These are phyloP conservation scores for Penicillium sp. DNA, from an alignment of 2,329 filamentous ascomycete species.

Conservation along the genomic window DNA sequence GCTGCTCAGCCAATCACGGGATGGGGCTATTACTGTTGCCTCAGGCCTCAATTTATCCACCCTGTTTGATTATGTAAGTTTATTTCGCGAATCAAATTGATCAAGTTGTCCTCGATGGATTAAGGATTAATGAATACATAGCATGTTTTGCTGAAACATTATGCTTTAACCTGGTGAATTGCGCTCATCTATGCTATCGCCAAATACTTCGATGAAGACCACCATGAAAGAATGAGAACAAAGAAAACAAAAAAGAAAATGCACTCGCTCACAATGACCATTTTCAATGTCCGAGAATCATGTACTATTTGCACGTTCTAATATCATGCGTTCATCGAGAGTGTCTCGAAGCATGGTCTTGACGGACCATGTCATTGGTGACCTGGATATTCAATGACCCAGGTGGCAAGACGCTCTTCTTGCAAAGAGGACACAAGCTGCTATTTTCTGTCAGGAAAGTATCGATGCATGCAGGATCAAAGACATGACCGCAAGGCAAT, in stretches of 20 bases:
- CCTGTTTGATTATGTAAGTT: not conserved
- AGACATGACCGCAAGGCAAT: conserved; percentile 85
- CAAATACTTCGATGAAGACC: too few relatives aligned
- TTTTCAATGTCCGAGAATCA: too few relatives aligned
- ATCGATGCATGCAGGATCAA: conserved; percentile 87
- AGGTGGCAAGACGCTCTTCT: conserved; percentile 68
- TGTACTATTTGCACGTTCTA: too few relatives aligned
- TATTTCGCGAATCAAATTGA: too few relatives aligned
- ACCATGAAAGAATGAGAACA: too few relatives aligned
- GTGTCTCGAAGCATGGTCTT: conserved; percentile 62
- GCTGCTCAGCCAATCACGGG: conserved; percentile 22
- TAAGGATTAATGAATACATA: too few relatives aligned
- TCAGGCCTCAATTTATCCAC: conserved; percentile 2
- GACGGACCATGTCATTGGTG: conserved; percentile 79
- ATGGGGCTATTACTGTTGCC: not conserved
- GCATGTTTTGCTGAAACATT: too few relatives aligned
- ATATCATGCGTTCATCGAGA: not conserved
- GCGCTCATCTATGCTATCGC: too few relatives aligned
- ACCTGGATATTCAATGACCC: conserved; percentile 61
- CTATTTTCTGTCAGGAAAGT: conserved; percentile 71
- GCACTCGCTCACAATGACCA: too few relatives aligned
- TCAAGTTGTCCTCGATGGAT: too few relatives aligned
- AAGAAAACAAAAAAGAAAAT: too few relatives aligned
- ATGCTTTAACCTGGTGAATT: too few relatives aligned
- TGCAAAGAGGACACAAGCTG: conserved; percentile 87